Conservation (phyloP, 2,329 filamentous ascomycete species). For the Ophiostoma montium region DNA sequence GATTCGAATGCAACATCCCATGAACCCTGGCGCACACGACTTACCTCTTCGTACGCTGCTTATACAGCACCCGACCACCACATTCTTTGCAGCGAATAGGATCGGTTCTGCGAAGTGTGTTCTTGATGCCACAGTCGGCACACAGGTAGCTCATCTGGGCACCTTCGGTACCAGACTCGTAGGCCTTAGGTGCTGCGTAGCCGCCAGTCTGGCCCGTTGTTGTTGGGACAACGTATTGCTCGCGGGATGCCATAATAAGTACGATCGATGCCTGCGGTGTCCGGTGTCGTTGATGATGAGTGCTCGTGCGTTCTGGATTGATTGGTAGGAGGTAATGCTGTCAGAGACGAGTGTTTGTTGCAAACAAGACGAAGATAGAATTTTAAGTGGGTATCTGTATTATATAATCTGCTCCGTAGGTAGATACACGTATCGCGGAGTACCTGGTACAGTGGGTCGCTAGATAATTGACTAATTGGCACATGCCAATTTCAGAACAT, state of each 20-base stretch:
- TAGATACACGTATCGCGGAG: too few species aligned
- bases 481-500: too few species aligned
- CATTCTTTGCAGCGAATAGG: conserved; percentile 83
- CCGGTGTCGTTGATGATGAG: too few species aligned
- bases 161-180: conserved; percentile 26
- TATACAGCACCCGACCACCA: conserved; percentile 90
- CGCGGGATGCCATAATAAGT: conserved; percentile 49
- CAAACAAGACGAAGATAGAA: too few species aligned
- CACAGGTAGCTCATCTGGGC: conserved; percentile 56
- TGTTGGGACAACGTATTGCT: conserved; percentile 63
- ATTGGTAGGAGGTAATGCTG: too few species aligned
- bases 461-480: too few species aligned
- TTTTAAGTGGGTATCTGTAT: too few species aligned
- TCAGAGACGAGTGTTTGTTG: too few species aligned
- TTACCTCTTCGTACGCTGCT: conserved; percentile 92
- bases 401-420: too few species aligned
- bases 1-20: neutral
- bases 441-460: too few species aligned
- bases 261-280: too few species aligned
- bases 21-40: neutral
- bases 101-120: conserved; percentile 61
- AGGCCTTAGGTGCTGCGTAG: conserved; percentile 18
- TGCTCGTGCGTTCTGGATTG: too few species aligned
- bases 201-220: conserved; percentile 26
- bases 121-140: conserved; percentile 72